Conservation (phyloP, 2,329 filamentous ascomycete genomes). For the Phoma sp. region DNA sequence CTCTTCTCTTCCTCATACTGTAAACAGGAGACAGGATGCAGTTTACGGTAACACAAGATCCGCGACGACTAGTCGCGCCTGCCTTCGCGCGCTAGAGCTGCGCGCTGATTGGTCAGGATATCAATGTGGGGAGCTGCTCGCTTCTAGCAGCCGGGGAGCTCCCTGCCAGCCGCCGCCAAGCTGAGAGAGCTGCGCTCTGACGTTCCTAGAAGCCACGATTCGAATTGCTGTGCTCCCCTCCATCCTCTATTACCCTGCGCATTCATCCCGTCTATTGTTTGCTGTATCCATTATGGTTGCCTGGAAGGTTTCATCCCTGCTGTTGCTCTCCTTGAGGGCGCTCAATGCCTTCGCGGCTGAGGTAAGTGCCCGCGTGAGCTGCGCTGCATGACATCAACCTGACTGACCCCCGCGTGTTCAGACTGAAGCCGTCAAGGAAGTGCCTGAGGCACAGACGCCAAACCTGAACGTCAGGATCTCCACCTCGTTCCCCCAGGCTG, state of each 20-base stretch:
- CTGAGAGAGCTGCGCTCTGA: constrained; percentile 21
- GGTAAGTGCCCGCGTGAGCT: constrained; percentile 55
- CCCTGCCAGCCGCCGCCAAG: constrained; percentile 21
- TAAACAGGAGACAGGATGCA: constrained; percentile 8
- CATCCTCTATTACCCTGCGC: constrained; percentile 11
- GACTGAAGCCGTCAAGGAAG: constrained; percentile 45
- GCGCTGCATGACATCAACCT: constrained; percentile 44
- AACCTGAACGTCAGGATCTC: constrained; percentile 62
- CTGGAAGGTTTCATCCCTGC: constrained; percentile 73
- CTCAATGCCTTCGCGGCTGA: constrained; percentile 67
- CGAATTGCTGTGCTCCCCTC: constrained; percentile 25
- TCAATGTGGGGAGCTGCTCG: constrained; percentile 15
- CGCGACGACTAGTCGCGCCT: constrained; percentile 12
- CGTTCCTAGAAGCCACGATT: constrained; percentile 40
- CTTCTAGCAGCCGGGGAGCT: constrained; percentile 21
- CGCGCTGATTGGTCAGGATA: constrained; percentile 8
- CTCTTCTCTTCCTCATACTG: constrained; percentile 6
- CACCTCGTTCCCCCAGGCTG: constrained; percentile 67
- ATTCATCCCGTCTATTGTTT: constrained; percentile 16
- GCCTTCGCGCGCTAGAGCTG: constrained; percentile 1
- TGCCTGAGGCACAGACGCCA: constrained; percentile 64
- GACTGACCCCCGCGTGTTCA: constrained; percentile 31
- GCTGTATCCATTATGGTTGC: constrained; percentile 66
- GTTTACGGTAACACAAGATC: constrained; percentile 11
- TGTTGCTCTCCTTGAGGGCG: constrained; percentile 72